Evolutionary conservation across 768 basidiomycete genomes (phyloP), one percentile per base, ranked within the genome.

Genomic region (Tylopilus subfusipes): DNA sequence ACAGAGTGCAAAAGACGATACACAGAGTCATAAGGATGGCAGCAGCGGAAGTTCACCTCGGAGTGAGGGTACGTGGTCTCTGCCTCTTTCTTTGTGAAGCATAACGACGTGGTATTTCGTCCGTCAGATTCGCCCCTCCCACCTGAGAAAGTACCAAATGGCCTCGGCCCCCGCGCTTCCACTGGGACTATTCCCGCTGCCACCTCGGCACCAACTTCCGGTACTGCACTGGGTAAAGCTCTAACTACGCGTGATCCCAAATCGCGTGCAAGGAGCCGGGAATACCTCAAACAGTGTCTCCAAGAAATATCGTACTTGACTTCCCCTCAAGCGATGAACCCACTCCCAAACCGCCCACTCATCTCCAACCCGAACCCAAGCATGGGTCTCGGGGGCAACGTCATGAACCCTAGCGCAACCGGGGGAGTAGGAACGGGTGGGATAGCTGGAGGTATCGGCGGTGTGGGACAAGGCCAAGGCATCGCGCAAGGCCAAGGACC

Each of bases 231-330:
- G 59, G 85, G 85, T 42, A 93, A 85, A 67, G 88, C 83, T 38
- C 86, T 81, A 22, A 83, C 85, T 10, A 90, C 88, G 31, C 84
- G 93, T 53, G 96, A 98, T 73, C 93, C 93, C n/a, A 96, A 97
- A 73, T 90, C 91, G 64, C 82, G 96, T 64, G 93, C 95, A 40
- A 81, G 93, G 54, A 95, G 93, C 74, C 79, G 95, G 52, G 97
- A 99, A 58, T 99, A 98, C 70, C 81, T 99, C 62, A 99, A 98
- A 73, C 96, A 99, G 86, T 98, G 97, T 73, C 78, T 99, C 24
- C 97, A 98, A 75, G 97, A 99, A 78, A 90, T 99, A 61, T 91
- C 92, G 13, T 99, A 99, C 72, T 77, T 99, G 50, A 99, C 97
- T 2, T 98, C 96, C 0, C 87, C 93, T 1, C 91, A 97, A 70